Percentiles rank a stretch among this genome's conserved stretches.
Conservation (phyloP, 2,329 filamentous ascomycete species). For the Hymenoscyphus infarciens region DNA sequence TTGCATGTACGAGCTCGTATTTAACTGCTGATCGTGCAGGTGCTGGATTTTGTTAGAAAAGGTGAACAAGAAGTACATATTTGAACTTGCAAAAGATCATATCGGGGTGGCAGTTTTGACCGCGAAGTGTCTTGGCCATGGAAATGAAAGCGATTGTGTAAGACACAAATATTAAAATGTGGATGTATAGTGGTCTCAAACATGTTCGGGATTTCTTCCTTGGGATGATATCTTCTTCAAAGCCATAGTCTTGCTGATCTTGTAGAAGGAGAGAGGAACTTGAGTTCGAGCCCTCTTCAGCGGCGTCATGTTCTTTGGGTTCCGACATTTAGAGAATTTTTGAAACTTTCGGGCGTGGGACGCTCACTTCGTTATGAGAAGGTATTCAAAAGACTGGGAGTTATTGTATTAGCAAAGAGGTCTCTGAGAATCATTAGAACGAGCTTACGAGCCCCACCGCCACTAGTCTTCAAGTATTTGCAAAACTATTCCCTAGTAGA, state of each 20-base stretch:
- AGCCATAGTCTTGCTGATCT: conserved; percentile 6
- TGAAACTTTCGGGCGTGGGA: background rate
- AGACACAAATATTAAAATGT: conserved; percentile 2
- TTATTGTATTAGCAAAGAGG: too few relatives aligned
- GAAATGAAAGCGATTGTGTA: conserved; percentile 6
- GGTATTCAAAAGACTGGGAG: background rate
- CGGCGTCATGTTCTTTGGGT: background rate
- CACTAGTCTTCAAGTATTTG: background rate
- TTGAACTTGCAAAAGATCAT: conserved; percentile 7
- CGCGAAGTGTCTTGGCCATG: conserved; percentile 1
- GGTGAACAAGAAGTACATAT: background rate
- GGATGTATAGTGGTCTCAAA: conserved; percentile 7
- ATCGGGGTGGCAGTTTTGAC: conserved; percentile 11
- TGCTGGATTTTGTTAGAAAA: conserved; percentile 3
- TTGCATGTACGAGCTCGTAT: conserved; percentile 12
- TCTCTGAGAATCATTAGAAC: too few relatives aligned
- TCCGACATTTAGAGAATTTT: background rate
- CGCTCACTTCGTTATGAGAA: background rate
- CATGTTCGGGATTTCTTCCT: background rate
- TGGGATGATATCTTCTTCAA: background rate
- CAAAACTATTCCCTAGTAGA: background rate
- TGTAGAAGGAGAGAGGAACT: conserved; percentile 5
- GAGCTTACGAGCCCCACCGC: background rate
- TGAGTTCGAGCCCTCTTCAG: conserved; percentile 2
- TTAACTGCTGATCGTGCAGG: conserved; percentile 10